Base-by-base conservation (phyloP, 2,329 filamentous ascomycete genomes). In the Orbilia ellipsospora region DNA sequence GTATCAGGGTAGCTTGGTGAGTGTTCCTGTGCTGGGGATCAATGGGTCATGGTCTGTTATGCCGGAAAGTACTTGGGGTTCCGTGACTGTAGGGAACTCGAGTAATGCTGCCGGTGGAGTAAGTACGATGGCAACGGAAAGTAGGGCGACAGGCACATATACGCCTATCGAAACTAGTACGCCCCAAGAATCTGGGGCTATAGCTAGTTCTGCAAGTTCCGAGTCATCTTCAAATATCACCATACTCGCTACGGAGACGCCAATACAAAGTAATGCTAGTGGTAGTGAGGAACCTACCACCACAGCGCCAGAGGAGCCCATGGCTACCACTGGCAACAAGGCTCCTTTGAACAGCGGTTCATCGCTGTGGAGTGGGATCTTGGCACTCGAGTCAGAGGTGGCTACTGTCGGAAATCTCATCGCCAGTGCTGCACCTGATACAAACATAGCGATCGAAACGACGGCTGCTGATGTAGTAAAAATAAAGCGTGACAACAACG, bases 1-100 rank as follows among this genome's bases (percentile, higher is more conserved):
- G 64, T 75, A 75, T 31, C 4, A 40, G 1, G 72, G 72, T 5
- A 1, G 7, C 13, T 31, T 68, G 51, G 36, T 16, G 10, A 42
- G 64, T 20, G 52, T 75, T 15, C 16, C 64, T 2, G 64, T 75
- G 1, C 52, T 63, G 18, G 31, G 57, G 31, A 69, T 75, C 48
- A 75, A 75, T 61, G 72, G 72, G 23, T 69, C 64, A 26, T 75
- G 72, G 72, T 75, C 65, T 26, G 72, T 75, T 7, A 48, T 64
- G 59, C 72, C 72, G 59, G 72, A 75, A 65, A 36, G n/a, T 1
- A 54, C 64, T 16, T 75, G 72, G 72, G 36, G 51, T 12, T 60
- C 44, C 3, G 52, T 66, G 18, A 45, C 20, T 13, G 12, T 44
- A 16, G 59, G 4, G 10, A 59, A 26, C 23, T 28, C 64, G 20